Percentiles rank a stretch among this genome's conserved stretches.
Evolutionary conservation across 1,139 yeast species (phyloP).

Genomic region (Saccharomyces hybrid): DNA sequence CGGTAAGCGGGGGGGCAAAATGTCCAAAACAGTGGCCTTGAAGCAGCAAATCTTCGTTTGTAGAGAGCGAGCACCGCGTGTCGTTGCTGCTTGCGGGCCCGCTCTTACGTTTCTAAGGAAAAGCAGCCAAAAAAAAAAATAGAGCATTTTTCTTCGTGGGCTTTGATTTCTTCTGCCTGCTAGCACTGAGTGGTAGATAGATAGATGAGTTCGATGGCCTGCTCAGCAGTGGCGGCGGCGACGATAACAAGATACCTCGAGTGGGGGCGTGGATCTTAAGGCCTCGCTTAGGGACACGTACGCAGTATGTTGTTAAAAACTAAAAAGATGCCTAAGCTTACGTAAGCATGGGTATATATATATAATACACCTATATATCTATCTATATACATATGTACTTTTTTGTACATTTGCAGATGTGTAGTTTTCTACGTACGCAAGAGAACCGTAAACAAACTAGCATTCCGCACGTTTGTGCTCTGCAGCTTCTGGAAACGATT

Average conservation of each 20-base stretch:
- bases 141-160: background rate
- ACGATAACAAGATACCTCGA: background rate
- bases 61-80: background rate
- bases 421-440: no score
- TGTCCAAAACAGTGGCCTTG: background rate
- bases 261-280: background rate
- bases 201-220: background rate
- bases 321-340: background rate
- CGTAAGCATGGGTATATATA: background rate
- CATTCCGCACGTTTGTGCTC: no score
- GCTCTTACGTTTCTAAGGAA: background rate
- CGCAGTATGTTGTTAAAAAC: background rate
- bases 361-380: background rate
- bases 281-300: background rate
- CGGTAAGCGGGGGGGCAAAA: no score
- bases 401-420: background rate
- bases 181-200: background rate
- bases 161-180: background rate
- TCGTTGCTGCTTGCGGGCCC: background rate
- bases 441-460: no score
- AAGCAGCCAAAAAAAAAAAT: background rate
- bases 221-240: background rate
- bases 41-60: background rate
- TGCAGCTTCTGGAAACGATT: background rate
- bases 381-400: background rate